Conservation (phyloP, 371 early-diverging fungal genomes). For the Mortierella sp. region DNA sequence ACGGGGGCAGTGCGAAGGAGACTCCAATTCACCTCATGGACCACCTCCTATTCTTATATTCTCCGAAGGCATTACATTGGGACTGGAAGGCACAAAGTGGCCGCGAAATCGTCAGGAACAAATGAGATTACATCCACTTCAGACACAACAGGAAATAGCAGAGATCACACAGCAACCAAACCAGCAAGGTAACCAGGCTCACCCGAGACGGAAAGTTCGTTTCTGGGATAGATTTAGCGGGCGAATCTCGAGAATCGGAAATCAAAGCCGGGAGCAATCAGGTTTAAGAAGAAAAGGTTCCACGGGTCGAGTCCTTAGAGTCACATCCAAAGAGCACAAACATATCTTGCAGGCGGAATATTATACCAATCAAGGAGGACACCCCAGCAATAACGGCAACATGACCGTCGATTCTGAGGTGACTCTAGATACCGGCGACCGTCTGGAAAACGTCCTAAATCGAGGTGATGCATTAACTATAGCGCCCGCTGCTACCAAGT, state of each 20-base stretch:
- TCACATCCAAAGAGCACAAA: constrained; percentile 37
- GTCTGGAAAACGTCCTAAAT: not conserved
- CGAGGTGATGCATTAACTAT: not conserved
- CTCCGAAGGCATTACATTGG: constrained; percentile 2
- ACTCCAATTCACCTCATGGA: constrained; percentile 8
- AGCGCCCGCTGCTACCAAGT: constrained; percentile 14
- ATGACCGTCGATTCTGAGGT: not conserved
- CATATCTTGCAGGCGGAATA: constrained; percentile 51
- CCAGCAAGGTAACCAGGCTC: not conserved
- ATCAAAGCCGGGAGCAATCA: not conserved
- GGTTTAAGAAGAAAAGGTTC: not conserved
- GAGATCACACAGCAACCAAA: not conserved
- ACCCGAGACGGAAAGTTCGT: not conserved
- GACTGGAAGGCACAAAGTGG: constrained; percentile 35
- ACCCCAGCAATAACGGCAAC: not conserved
- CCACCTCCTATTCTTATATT: not conserved
- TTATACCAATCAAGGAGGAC: constrained; percentile 25
- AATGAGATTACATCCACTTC: not conserved
- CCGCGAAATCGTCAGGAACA: not conserved
- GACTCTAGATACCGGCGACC: too few species aligned
- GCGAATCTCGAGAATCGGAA: not conserved
- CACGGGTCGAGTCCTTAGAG: constrained; percentile 9
- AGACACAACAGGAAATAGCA: not conserved
- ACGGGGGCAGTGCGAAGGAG: constrained; percentile 21
- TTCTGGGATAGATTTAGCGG: not conserved